phyloP scores from a whole-genome alignment of 495 filamentous ascomycete species.

The Tuber umbilicatum region DNA sequence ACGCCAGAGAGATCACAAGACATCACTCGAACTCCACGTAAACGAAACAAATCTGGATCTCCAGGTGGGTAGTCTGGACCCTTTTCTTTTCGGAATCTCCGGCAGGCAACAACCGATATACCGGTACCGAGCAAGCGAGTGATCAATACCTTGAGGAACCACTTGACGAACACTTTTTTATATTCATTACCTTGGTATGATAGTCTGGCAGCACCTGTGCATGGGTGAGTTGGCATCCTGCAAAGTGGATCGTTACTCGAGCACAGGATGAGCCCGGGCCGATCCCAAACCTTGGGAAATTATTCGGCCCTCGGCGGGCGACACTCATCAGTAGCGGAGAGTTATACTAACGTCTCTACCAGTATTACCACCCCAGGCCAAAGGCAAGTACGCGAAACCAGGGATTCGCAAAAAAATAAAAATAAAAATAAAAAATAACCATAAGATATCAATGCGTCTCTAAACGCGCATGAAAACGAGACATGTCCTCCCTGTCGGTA shows the following conservation, averaged over 20 bases:
- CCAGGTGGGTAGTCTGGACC: neutral
- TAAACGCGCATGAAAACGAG: no score
- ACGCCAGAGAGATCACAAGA: neutral
- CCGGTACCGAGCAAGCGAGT: neutral
- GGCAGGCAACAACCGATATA: neutral
- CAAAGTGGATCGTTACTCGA: neutral
- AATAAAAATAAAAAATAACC: no score
- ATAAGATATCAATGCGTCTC: no score
- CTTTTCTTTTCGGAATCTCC: neutral
- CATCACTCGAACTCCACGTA: neutral
- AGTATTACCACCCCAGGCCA: no score
- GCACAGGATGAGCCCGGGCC: neutral
- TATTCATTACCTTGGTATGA: neutral
- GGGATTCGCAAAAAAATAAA: no score
- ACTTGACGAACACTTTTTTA: neutral
- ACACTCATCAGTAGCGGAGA: neutral
- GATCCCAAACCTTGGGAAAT: neutral
- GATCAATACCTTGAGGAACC: neutral
- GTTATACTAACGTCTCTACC: no score
- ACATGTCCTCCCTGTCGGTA: no score
- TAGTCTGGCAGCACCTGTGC: neutral
- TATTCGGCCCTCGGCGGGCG: neutral
- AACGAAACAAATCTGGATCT: neutral
- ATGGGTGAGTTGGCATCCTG: neutral
- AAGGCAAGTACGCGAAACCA: no score